Evolutionary conservation across 2,329 filamentous ascomycete genomes (phyloP).

Genomic region (Pseudocercospora cruenta): DNA sequence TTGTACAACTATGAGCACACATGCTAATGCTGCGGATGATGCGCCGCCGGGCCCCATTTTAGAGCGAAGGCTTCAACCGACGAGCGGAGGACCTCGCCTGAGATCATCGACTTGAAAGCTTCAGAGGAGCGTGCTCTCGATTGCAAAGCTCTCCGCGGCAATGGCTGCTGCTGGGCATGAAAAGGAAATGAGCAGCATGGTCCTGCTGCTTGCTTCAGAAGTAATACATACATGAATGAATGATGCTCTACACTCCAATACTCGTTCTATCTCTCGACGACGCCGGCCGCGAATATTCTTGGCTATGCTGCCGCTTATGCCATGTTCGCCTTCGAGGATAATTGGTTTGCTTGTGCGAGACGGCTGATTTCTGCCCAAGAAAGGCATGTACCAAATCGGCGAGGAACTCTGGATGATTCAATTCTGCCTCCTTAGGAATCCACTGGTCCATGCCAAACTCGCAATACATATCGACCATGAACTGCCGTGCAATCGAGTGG

Average conservation of each 20-base stretch:
- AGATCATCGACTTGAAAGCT: no score
- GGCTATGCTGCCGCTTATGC: conserved; percentile 22
- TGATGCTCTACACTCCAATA: neutral
- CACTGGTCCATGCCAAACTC: conserved; percentile 29
- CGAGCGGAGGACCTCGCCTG: neutral
- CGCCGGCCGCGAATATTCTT: conserved; percentile 21
- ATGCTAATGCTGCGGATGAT: neutral
- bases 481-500: conserved; percentile 21
- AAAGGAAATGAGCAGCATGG: neutral
- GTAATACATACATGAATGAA: neutral
- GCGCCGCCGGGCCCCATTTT: neutral
- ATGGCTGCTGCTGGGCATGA: neutral
- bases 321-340: conserved; percentile 23
- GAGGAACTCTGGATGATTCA: conserved; percentile 26
- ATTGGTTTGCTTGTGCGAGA: conserved; percentile 26
- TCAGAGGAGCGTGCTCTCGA: no score
- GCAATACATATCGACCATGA: conserved; percentile 29
- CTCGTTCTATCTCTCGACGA: conserved; percentile 10
- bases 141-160: no score
- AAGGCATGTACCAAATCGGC: conserved; percentile 26
- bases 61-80: neutral
- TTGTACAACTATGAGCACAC: neutral
- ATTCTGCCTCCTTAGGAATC: conserved; percentile 26
- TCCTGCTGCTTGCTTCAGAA: neutral
- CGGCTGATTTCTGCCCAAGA: conserved; percentile 14